Percentiles rank a stretch among this genome's conserved stretches.
Conservation (phyloP, 106 monocot genomes). For the Acorus gramineus region DNA sequence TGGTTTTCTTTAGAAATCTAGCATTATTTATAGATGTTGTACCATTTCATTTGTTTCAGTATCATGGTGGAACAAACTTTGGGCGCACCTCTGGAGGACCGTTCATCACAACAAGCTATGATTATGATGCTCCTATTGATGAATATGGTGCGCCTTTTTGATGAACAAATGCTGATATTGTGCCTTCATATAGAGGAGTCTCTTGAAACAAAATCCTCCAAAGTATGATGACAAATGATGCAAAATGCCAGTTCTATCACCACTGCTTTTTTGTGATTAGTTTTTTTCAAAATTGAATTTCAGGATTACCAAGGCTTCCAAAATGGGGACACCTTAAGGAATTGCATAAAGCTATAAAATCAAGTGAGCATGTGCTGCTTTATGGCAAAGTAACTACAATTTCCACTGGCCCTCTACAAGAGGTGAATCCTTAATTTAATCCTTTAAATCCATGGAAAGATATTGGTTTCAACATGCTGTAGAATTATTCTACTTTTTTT, state of each 20-base stretch:
- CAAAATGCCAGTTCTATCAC: too few species aligned
- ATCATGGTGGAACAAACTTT: slow-evolving; percentile 98
- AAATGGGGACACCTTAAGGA: slow-evolving; percentile 95
- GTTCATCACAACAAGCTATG: slow-evolving; percentile 96
- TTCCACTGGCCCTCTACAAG: slow-evolving; percentile 60
- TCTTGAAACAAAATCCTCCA: too few species aligned
- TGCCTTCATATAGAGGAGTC: too few species aligned
- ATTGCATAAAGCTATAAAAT: slow-evolving; percentile 69
- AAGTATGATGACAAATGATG: too few species aligned
- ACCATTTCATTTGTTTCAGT: slow-evolving; percentile 32
- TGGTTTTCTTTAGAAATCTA: too few species aligned
- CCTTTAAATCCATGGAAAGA: neutral
- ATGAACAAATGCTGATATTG: too few species aligned
- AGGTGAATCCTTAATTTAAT: slow-evolving; percentile 27
- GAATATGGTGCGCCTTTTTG: slow-evolving; percentile 64
- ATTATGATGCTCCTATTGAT: slow-evolving; percentile 97
- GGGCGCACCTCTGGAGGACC: slow-evolving; percentile 94
- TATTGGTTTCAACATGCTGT: too few species aligned
- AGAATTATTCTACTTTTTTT: too few species aligned
- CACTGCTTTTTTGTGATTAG: slow-evolving; percentile 1
- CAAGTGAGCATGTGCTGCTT: slow-evolving; percentile 53
- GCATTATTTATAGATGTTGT: neutral
- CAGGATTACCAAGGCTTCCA: slow-evolving; percentile 77
- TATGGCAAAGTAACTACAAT: slow-evolving; percentile 40
- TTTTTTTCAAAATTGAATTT: slow-evolving; percentile 5